A percentile compares a stretch with the other conserved stretches of the same genome.
Evolutionary conservation across 306 rosid genomes (phyloP).

Genomic region (Sicyos baderoa): DNA sequence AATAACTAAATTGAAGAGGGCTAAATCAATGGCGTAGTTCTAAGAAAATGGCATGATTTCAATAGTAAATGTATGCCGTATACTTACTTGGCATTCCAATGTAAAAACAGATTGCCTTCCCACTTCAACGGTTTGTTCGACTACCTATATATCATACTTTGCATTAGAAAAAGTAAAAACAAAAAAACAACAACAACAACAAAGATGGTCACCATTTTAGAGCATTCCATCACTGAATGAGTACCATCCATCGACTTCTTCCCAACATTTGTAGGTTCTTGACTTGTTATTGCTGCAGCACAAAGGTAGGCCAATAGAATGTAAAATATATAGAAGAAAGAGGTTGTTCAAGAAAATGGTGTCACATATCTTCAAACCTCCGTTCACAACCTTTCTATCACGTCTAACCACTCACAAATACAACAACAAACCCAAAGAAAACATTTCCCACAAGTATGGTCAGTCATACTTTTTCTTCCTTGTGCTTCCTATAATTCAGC

Average conservation of each 20-base stretch:
- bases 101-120: constrained; percentile 13
- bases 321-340: neutral
- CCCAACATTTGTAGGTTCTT: constrained; percentile 2
- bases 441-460: neutral
- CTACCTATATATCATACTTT: constrained; percentile 3
- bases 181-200: neutral
- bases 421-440: neutral
- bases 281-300: constrained; percentile 14
- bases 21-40: neutral
- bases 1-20: neutral
- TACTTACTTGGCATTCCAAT: constrained; percentile 11
- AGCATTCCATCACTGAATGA: neutral
- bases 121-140: constrained; percentile 4
- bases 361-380: neutral
- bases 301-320: constrained; percentile 5
- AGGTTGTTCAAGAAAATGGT: neutral
- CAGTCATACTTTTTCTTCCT: neutral
- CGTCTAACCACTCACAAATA: neutral
- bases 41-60: neutral
- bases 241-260: constrained; percentile 5
- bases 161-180: neutral
- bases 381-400: neutral
- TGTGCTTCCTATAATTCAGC: neutral
- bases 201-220: constrained; percentile 13
- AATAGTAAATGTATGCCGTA: neutral